Conservation (phyloP, 441 rosid genomes). For the Arabidopsis lyrata region DNA sequence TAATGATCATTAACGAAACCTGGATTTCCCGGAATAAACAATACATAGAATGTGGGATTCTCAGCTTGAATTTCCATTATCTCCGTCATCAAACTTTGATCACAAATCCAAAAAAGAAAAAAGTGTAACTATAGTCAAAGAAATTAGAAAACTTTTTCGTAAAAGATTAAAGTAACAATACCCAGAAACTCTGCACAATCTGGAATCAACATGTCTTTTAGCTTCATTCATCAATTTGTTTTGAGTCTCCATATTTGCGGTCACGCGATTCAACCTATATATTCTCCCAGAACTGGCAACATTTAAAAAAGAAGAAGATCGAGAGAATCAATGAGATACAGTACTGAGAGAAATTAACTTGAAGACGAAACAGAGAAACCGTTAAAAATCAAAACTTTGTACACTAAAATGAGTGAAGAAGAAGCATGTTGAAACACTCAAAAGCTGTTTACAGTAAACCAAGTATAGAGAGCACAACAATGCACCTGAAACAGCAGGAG, state of each 20-base stretch:
- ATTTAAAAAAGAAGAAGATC: neutral
- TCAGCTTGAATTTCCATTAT: slow-evolving; percentile 70
- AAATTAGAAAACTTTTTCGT: too few species aligned
- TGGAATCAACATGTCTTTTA: slow-evolving; percentile 50
- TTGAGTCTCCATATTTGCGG: slow-evolving; percentile 51
- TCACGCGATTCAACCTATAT: slow-evolving; percentile 25
- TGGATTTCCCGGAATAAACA: slow-evolving; percentile 86
- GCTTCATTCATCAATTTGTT: slow-evolving; percentile 38
- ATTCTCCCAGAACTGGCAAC: slow-evolving; percentile 28
- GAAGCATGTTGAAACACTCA: neutral
- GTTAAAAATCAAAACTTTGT: neutral
- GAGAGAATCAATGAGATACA: slow-evolving; percentile 12
- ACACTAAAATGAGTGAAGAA: neutral
- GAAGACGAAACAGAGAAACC: slow-evolving; percentile 2
- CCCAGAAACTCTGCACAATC: slow-evolving; percentile 65
- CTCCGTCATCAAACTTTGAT: slow-evolving; percentile 69
- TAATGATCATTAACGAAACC: slow-evolving; percentile 46
- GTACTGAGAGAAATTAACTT: neutral
- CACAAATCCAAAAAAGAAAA: neutral
- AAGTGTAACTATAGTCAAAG: slow-evolving; percentile 12
- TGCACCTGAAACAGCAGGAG: slow-evolving; percentile 17
- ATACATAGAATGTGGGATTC: slow-evolving; percentile 61
- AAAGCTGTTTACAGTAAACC: neutral
- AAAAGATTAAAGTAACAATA: slow-evolving; percentile 17
- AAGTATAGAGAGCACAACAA: neutral